These are phyloP conservation scores for Dactylellina haptotyla DNA, from an alignment of 2,329 filamentous ascomycete genomes.

Conservation along the genomic window DNA sequence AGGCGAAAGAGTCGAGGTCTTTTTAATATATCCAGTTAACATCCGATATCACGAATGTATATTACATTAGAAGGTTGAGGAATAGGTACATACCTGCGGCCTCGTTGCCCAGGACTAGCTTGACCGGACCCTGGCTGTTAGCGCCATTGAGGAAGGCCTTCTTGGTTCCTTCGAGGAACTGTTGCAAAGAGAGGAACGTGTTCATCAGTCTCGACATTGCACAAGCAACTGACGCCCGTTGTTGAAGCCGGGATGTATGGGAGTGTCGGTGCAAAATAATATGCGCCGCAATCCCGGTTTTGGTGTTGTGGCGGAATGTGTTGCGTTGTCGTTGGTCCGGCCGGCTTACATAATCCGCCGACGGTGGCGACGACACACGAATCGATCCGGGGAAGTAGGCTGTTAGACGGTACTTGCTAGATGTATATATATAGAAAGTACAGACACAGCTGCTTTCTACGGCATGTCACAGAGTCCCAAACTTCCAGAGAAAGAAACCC, in stretches of 20 bases:
- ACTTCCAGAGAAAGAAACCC: no score
- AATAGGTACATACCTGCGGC: conserved; percentile 68
- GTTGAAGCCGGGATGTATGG: not conserved
- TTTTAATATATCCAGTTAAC: conserved; percentile 5
- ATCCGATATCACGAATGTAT: not conserved
- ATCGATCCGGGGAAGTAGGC: no score
- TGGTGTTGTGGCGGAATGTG: conserved; percentile 2
- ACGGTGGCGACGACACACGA: not conserved
- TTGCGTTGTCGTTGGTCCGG: conserved; percentile 41
- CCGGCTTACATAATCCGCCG: conserved; percentile 25
- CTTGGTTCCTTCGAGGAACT: conserved; percentile 33
- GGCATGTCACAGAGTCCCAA: no score
- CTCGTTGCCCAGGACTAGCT: conserved; percentile 74
- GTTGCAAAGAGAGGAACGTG: conserved; percentile 27
- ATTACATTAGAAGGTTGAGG: not conserved
- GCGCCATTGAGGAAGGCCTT: conserved; percentile 4
- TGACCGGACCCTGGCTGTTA: conserved; percentile 63
- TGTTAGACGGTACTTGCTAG: no score
- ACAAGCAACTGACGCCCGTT: not conserved
- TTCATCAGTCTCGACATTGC: conserved; percentile 38
- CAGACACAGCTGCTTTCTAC: no score
- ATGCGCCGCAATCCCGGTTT: conserved; percentile 1
- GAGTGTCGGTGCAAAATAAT: not conserved
- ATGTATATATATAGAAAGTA: no score
- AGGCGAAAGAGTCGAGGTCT: conserved; percentile 85